phyloP scores from a whole-genome alignment of 129 eudicot species.

The Chrysanthemum seticuspe region DNA sequence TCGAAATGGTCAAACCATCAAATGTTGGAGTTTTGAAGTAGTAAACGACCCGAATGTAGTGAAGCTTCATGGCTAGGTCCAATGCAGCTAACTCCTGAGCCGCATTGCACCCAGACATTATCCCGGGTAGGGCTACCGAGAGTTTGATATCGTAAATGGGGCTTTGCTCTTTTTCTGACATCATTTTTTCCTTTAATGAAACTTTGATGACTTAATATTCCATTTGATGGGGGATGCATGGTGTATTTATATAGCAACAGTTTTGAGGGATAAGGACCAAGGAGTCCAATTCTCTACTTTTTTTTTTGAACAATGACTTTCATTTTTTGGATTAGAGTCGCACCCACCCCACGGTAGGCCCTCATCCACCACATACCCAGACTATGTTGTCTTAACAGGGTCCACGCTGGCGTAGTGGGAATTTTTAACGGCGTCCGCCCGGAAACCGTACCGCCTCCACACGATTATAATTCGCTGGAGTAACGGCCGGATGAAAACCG shows the following conservation, averaged over 20 bases:
- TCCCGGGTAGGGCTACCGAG: conserved; percentile 62
- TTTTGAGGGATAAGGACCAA: too few relatives aligned
- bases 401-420: too few relatives aligned
- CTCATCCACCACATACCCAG: too few relatives aligned
- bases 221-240: not conserved
- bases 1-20: conserved; percentile 38
- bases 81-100: conserved; percentile 55
- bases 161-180: conserved; percentile 22
- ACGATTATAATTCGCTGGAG: too few relatives aligned
- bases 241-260: not conserved
- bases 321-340: too few relatives aligned
- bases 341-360: too few relatives aligned
- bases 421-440: too few relatives aligned
- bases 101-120: conserved; percentile 38
- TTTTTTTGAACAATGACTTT: too few relatives aligned
- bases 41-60: conserved; percentile 63
- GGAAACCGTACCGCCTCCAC: too few relatives aligned
- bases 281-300: too few relatives aligned
- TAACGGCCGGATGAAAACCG: too few relatives aligned
- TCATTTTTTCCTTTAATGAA: conserved; percentile 18
- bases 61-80: conserved; percentile 89
- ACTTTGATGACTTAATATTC: not conserved
- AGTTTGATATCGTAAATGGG: conserved; percentile 40
- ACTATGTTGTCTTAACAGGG: too few relatives aligned
- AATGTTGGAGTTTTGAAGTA: conserved; percentile 48